Evolutionary conservation across 371 early-diverging fungal genomes (phyloP), one percentile per base, ranked within the genome.

Genomic region (Nematocida major): DNA sequence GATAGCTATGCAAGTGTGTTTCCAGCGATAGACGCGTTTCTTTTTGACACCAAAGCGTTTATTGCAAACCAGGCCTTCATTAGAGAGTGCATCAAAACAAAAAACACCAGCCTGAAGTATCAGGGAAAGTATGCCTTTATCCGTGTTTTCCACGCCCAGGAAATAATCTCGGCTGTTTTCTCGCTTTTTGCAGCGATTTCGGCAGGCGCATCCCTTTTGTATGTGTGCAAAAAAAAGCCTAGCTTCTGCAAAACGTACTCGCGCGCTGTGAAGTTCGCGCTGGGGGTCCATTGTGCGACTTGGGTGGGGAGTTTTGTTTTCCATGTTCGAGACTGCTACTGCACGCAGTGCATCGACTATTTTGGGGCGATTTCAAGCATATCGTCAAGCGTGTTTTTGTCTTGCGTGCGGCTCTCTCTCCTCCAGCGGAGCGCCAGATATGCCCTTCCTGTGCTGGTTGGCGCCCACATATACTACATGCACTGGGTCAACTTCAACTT

Each of bases 51-150:
- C 0, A 18, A 28, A n/a, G 76, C 45, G 1, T 40, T 73, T 43
- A 20, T 30, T 0, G 22, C 4, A 34, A 73, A 61, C 22, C 62
- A 50, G 20, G 42, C 3, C 9, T 73, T 73, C 28, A 63, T 73
- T 50, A 28, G 1, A 32, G 3, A 39, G 2, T 40, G 36, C 34
- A 49, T 73, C 3, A 18, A 26, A 26, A 39, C 7, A 4, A 30
- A 22, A 9, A 28, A 54, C 34, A 48, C 49, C 2, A 26, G 3
- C 28, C 32, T 0, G 4, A 73, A 73, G 30, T 63, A 73, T 48
- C n/a, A 22, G 11, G 76, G 76, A 0, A 73, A 73, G 34, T 73
- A 73, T 50, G 76, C 76, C 15, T 73, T 73, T 65, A 63, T 73
- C n/a, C n/a, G 76, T 28, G 47, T 63, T 13, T n/a, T 32, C 9